phyloP scores from a whole-genome alignment of 2,329 filamentous ascomycete genomes.

The Phialophora expanda region DNA sequence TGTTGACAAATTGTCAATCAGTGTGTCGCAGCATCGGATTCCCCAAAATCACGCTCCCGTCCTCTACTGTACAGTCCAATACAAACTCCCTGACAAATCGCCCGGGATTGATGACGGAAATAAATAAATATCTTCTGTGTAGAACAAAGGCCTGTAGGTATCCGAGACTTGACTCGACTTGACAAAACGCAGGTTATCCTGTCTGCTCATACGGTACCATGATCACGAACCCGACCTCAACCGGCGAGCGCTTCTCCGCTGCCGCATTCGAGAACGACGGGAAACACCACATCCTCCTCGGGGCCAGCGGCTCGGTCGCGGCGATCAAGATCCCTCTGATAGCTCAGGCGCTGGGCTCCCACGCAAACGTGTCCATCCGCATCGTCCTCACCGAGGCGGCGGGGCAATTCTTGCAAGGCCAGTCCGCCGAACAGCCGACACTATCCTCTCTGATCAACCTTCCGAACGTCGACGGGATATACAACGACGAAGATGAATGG shows the following conservation, averaged over 20 bases:
- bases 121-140: not conserved
- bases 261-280: conserved; percentile 48
- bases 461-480: conserved; percentile 78
- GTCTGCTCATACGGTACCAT: conserved; percentile 8
- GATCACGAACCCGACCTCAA: conserved; percentile 18
- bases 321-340: conserved; percentile 82
- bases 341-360: conserved; percentile 54
- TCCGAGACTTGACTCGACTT: not conserved
- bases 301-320: conserved; percentile 76
- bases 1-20: conserved; percentile 33
- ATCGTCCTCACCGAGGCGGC: conserved; percentile 79
- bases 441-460: conserved; percentile 63
- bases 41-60: not conserved
- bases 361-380: conserved; percentile 73
- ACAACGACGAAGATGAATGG: conserved; percentile 89
- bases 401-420: conserved; percentile 74
- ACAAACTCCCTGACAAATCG: not conserved
- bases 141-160: not conserved
- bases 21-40: not conserved
- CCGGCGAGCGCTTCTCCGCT: conserved; percentile 36
- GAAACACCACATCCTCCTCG: conserved; percentile 68
- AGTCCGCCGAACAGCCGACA: conserved; percentile 76
- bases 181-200: not conserved
- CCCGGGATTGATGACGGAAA: not conserved
- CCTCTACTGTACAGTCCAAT: not conserved